Base-by-base conservation (phyloP, 495 filamentous ascomycete species). In the Evernia prunastri region DNA sequence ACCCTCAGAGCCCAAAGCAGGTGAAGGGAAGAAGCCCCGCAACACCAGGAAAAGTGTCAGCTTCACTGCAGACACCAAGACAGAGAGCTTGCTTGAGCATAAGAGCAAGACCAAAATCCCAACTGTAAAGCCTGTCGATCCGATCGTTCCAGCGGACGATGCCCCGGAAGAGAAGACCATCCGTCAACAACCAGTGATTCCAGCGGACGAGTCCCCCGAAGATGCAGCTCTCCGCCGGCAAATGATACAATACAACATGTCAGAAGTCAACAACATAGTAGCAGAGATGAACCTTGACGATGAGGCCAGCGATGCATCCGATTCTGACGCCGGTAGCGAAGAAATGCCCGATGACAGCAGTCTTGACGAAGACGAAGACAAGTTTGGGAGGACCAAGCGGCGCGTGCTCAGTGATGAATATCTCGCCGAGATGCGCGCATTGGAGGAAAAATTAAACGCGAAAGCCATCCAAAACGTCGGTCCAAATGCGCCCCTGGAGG, bases 241-340 rank as follows among this genome's bases (percentile, higher is more conserved):
- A 67, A 97, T 98, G 94, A 75, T 97, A n/a, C 79, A 89, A 64
- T 97, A 97, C 69, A 87, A 87, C 56, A 83, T 94, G 73, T 74
- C 85, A 53, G 92, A 96, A 68, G 86, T 98, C 60, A 90, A 90
- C 1, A 83, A 89, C 31, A 88, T 98, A 3, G 93, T 98, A 10
- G 93, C 93, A n/a, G 91, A 97, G 76, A 79, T 98, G 39, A 83
- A 94, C 62, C 71, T 98, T 17, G 90, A 96, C 56, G 89, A 92
- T 39, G 84, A 82, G 33, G 83, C 77, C 54, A 76, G 79, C n/a
- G 78, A 81, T 51, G 72, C 73, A 33, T 76, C 73, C 29, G 66
- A 68, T 37, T 69, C 49, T 37, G 80, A 86, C 15, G 75, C 78
- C 23, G 73, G 80, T 23, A 78, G 83, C 4, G 78, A 80, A 0